A percentile compares a stretch with the other conserved stretches of the same genome.
These are phyloP conservation scores for Kingdonia uniflora DNA, from an alignment of 164 flowering plant genomes.

Conservation along the genomic window DNA sequence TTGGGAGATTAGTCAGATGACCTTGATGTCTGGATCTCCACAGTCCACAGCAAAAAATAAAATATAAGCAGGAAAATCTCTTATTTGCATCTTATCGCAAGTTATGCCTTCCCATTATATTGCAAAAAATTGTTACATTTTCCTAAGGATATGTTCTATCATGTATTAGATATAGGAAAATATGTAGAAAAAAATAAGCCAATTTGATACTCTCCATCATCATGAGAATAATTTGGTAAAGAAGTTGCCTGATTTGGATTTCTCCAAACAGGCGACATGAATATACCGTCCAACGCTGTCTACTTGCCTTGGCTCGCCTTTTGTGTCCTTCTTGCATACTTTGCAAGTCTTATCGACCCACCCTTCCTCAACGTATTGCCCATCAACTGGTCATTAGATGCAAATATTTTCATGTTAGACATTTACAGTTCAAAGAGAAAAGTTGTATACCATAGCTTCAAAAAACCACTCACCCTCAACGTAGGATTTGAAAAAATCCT, in stretches of 20 bases:
- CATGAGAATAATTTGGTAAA: conserved; percentile 66
- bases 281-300: conserved; percentile 64
- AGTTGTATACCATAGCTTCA: neutral
- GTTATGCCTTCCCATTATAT: no score
- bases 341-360: conserved; percentile 97
- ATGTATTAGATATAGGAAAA: no score
- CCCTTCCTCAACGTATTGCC: conserved; percentile 85
- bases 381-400: conserved; percentile 48
- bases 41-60: no score
- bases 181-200: no score
- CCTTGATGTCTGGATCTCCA: no score
- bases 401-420: no score
- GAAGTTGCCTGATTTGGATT: conserved; percentile 66
- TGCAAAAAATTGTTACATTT: no score
- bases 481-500: conserved; percentile 95
- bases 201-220: conserved; percentile 9
- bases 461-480: conserved; percentile 44
- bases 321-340: conserved; percentile 85
- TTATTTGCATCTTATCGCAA: no score
- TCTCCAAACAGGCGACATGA: conserved; percentile 67
- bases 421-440: neutral
- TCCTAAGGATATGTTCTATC: no score
- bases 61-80: no score
- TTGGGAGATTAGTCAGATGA: no score
- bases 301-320: conserved; percentile 39